Evolutionary conservation across 2,329 filamentous ascomycete species (phyloP), one percentile per base, ranked within the genome.

Genomic region (Penicillium occitanis): DNA sequence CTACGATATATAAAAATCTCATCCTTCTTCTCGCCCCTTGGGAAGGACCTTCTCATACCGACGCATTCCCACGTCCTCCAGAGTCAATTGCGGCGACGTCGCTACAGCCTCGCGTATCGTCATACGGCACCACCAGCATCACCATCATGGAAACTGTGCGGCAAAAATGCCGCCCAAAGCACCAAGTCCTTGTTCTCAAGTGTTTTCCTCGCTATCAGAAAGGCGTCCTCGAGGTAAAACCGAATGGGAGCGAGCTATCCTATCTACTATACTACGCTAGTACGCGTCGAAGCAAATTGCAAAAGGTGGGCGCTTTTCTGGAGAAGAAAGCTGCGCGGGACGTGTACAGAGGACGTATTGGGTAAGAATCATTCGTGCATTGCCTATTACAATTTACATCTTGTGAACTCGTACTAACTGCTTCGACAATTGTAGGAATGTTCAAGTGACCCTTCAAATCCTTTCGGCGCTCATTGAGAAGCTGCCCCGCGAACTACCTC

Each of bases 241-340:
- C 95, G 53, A 98, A 98, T 80, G 92, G 92, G 71, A 96, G 92
- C 81, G 95, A 99, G 83, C 87, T 99, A 69, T 96, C 92, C 80
- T 98, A 98, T 77, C 87, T 99, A 70, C 88, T 98, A 64, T 98
- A 96, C 85, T 98, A 99, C 83, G 93, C 92, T 68, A 96, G 91
- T 76, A 97, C 93, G 72, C 91, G 94, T 68, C 89, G 92, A 70
- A 94, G 91, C 80, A 99, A 98, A 85, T 88, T 98, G 72, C 92
- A 95, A 75, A 99, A 99, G 81, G 93, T 99, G 71, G 93, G 92
- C 78, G 89, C 88, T 72, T 99, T 97, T 76, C 85, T 99, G 70
- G 93, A 98, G 82, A 96, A 94, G 84, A 92, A 94, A 82, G 95
- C 92, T 25, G 91, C 91, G 68, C 90, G 88, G 74, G 95, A 99